Evolutionary conservation across 371 early-diverging fungal genomes (phyloP), one percentile per base, ranked within the genome.

Genomic region (Apophysomyces variabilis): DNA sequence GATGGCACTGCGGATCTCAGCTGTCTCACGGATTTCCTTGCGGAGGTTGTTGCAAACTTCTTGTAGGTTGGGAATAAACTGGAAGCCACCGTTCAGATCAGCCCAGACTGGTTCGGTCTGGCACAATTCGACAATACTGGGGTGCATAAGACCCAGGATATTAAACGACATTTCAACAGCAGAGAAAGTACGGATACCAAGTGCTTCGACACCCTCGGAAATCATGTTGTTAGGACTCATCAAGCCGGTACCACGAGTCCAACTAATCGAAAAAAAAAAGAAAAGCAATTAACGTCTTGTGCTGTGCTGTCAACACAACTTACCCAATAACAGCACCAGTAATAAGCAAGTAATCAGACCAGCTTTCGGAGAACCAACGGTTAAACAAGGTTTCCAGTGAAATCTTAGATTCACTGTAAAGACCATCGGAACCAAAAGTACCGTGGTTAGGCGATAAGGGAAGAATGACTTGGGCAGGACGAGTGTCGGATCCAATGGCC

Each of bases 371-470:
- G 60, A 90, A 84, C 95, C 95, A 98, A 62, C 96, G 88, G 89
- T 93, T 92, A 76, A 97, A 85, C 66, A 96, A 74, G 46, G 95
- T 95, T 82, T 96, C 96, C 35, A 97, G 85, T 14, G 90, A 90
- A 65, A 97, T 88, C 90, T 97, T 97, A 73, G 95, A 93, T 75
- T 97, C 98, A 67, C 91, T 87, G 79, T 97, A 97, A 16, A 96
- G 86, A 78, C 98, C 98, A 71, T 97, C 96, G 65, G 83, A 84
- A 71, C 98, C 98, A 67, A 98, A 96, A 8, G 90, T 91, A 64
- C 97, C 98, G 74, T 97, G 98, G 87, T 98, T 98, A 61, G 96
- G 97, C 60, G 98, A 98, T 62, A 97, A 75, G 5, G 98, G 98
- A 60, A 98, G 74, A 38, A 98, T 84, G 44, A 95, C 95, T 66